phyloP scores from a whole-genome alignment of 371 early-diverging fungal genomes.

The Smittium mucronatum region DNA sequence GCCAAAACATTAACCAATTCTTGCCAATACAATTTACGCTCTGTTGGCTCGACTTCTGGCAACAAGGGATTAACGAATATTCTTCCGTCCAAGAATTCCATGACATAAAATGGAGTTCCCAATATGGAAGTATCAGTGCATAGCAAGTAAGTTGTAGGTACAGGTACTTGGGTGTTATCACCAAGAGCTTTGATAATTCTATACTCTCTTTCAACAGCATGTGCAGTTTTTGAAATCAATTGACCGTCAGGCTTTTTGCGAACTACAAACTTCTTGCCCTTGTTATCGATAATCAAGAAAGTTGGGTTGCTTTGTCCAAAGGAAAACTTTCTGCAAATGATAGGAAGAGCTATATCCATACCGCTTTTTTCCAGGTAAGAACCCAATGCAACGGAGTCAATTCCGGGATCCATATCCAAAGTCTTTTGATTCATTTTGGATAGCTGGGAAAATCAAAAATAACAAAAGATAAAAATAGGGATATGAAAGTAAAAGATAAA shows the following conservation, averaged over 20 bases:
- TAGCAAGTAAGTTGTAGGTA: slow-evolving; percentile 69
- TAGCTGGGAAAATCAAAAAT: no score
- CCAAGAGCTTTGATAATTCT: slow-evolving; percentile 63
- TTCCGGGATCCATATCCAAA: not conserved
- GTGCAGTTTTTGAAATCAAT: slow-evolving; percentile 70
- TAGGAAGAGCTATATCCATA: slow-evolving; percentile 44
- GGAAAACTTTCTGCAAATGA: slow-evolving; percentile 65
- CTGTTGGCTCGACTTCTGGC: slow-evolving; percentile 38
- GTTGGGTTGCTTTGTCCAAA: slow-evolving; percentile 89
- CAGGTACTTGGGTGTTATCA: slow-evolving; percentile 60
- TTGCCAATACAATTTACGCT: slow-evolving; percentile 34
- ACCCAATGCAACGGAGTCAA: not conserved
- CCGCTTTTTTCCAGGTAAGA: not conserved
- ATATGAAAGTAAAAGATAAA: no score
- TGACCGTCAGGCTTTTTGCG: slow-evolving; percentile 87
- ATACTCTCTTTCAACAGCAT: slow-evolving; percentile 87
- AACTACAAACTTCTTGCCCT: slow-evolving; percentile 53
- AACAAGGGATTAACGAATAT: slow-evolving; percentile 58
- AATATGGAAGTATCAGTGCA: slow-evolving; percentile 65
- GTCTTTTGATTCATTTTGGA: not conserved
- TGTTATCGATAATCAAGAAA: slow-evolving; percentile 45
- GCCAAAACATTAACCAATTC: slow-evolving; percentile 61
- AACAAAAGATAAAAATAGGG: no score
- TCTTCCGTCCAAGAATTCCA: slow-evolving; percentile 84
- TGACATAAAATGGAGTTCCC: slow-evolving; percentile 84